Base-by-base conservation (phyloP, 169 alveolate species). In the Cryptosporidium bovis region DNA sequence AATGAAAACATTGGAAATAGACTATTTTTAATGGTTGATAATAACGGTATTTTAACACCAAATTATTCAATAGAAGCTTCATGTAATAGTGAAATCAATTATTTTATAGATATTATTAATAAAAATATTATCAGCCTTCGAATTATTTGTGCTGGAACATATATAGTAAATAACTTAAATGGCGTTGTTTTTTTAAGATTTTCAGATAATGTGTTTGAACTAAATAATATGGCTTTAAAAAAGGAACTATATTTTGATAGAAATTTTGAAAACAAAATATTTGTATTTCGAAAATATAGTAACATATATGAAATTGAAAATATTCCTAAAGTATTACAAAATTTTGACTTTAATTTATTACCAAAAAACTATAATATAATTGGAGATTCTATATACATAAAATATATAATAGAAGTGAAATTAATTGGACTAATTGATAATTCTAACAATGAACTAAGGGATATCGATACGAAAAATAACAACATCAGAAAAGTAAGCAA, bases 1-100 rank as follows among this genome's bases (percentile, higher is more conserved):
- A n/a, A n/a, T n/a, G n/a, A n/a, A n/a, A n/a, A n/a, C n/a, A n/a
- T n/a, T n/a, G n/a, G n/a, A n/a, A n/a, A n/a, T n/a, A n/a, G n/a
- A n/a, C n/a, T n/a, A n/a, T n/a, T n/a, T n/a, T n/a, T n/a, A n/a
- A n/a, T n/a, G n/a, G n/a, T 51, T 4, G 65, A 50, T 31, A 67
- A 67, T 46, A 67, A 67, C 15, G 51, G 51, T 29, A 24, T 67
- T 20, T 40, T 67, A 12, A 67, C 83, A 46, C 83, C 83, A 67
- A n/a, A 67, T 33, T 51, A 67, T 67, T 67, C 64, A 50, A 24
- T 6, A 51, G 83, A 67, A 29, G 51, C 51, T 2, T 12, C 29
- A 46, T 67, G 83, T 51, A 24, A 50, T 6, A 50, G 83, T 24
- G 65, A 64, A n/a, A 64, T 65, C 29, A 67, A 27, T 16, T 67